These are phyloP conservation scores for Claviceps paspali DNA, from an alignment of 2,329 filamentous ascomycete genomes.

Conservation along the genomic window DNA sequence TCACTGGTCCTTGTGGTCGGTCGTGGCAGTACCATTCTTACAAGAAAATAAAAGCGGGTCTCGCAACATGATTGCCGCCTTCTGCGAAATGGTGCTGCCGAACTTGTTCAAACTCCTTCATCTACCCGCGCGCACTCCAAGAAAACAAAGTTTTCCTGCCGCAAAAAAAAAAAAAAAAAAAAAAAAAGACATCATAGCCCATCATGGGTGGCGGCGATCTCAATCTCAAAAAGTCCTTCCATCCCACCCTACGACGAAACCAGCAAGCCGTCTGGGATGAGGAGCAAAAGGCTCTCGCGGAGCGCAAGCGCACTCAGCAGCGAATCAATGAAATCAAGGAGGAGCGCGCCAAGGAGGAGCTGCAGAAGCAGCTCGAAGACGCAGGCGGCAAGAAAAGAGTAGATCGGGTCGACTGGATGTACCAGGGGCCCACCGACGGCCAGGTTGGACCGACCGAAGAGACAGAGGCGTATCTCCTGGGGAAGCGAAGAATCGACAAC, in stretches of 20 bases:
- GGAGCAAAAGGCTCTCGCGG: conserved; percentile 81
- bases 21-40: too few species aligned
- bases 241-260: conserved; percentile 80
- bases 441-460: conserved; percentile 70
- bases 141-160: neutral
- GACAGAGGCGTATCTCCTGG: conserved; percentile 83
- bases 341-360: conserved; percentile 81
- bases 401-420: conserved; percentile 96
- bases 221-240: conserved; percentile 91
- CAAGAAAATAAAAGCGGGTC: conserved; percentile 5
- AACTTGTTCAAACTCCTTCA: too few species aligned
- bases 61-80: conserved; percentile 1
- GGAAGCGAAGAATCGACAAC: conserved; percentile 81
- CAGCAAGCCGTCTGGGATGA: conserved; percentile 82
- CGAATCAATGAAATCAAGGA: conserved; percentile 87
- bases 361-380: conserved; percentile 77
- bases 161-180: too few species aligned
- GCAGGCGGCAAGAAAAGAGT: conserved; percentile 68
- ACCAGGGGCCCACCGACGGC: conserved; percentile 68
- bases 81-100: neutral
- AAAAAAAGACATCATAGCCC: conserved; percentile 10
- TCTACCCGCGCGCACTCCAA: neutral
- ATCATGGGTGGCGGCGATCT: conserved; percentile 89
- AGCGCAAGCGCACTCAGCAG: conserved; percentile 86
- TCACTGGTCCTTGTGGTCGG: too few species aligned